Base-by-base conservation (phyloP, 2,329 filamentous ascomycete genomes). In the Acephala macrosclerotiorum region DNA sequence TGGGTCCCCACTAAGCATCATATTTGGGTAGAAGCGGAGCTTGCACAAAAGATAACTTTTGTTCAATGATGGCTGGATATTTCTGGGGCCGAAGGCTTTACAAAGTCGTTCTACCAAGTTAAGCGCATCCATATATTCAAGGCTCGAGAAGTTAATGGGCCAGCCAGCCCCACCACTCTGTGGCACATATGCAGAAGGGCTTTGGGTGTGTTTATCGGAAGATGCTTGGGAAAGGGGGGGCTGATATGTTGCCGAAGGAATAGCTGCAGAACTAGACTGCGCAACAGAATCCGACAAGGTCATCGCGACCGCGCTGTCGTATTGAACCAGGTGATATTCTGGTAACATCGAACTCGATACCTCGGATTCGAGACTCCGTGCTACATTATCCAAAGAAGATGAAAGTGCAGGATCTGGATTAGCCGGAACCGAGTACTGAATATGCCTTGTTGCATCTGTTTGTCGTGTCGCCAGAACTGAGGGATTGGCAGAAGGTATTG, bases 1-100 rank as follows among this genome's bases (percentile, higher is more conserved):
- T 2, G 59, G 45, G 12, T 25, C 22, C 16, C 53, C 20, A 1
- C 63, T 47, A 16, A 72, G 51, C n/a, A 73, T 57, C 71, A 72
- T 71, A 11, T 20, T 26, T 25, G 70, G 68, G 56, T 71, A 73
- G 33, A 67, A 65, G 8, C 63, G 55, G 0, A 73, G 45, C 2
- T 62, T 60, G 12, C 66, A 71, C 26, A 71, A 3, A 2, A 73
- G 36, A 42, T 60, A 71, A 4, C 42, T 68, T 42, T 58, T 66
- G 51, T 65, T 70, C 1, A 72, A 58, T 5, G 64, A 68, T 5
- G 60, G 25, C 40, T 61, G 63, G 1, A 40, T 47, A 9, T 60
- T 63, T 29, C 66, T 61, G 6, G 61, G 58, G 5, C 1, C 5
- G 29, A 72, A 72, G 8, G 63, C 58, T 61, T n/a, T 70, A 9